Evolutionary conservation across 441 rosid species (phyloP), one percentile per base, ranked within the genome.

Genomic region (Brassica balearica): DNA sequence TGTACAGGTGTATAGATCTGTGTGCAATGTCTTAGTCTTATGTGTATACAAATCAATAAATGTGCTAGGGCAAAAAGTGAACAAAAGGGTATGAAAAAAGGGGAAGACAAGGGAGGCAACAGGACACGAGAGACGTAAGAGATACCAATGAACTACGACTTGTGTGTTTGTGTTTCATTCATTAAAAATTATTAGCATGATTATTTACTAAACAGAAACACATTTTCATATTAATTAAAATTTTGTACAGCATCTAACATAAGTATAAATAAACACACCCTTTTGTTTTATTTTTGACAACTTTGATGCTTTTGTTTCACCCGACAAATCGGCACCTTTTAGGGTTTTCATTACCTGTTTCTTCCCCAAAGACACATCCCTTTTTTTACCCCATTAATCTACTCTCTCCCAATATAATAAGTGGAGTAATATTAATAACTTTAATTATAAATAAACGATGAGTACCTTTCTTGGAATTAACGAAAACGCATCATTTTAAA

Each of bases 291-390:
- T 43, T 80, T 80, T 80, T 80, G 80, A 71, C 73, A 80, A 75
- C 80, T 80, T 80, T 80, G 79, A 80, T 80, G 83, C 76, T 80
- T 80, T 80, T 80, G 83, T 80, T 75, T 80, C 83, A 80, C 73
- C 83, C 83, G 83, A 80, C 83, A 80, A 71, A 75, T 75, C 60
- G 60, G 77, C 83, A 80, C 83, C 71, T 80, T 80, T 80, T 80
- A 80, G 83, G 83, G 83, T 80, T 80, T 80, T 75, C 83, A 71
- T 80, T 66, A 15, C 83, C 69, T 80, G 83, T 80, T 80, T 75
- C 83, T 75, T 71, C 80, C 77, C 15, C 53, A 71, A 75, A 75
- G 83, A 80, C 83, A 80, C 72, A 65, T 48, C 73, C 80, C 69
- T 22, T 65, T 43, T 56, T 71, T 80, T 59, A 75, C 76, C 80